These are phyloP conservation scores for Apiospora arundinis DNA, from an alignment of 2,329 filamentous ascomycete genomes.

Conservation along the genomic window DNA sequence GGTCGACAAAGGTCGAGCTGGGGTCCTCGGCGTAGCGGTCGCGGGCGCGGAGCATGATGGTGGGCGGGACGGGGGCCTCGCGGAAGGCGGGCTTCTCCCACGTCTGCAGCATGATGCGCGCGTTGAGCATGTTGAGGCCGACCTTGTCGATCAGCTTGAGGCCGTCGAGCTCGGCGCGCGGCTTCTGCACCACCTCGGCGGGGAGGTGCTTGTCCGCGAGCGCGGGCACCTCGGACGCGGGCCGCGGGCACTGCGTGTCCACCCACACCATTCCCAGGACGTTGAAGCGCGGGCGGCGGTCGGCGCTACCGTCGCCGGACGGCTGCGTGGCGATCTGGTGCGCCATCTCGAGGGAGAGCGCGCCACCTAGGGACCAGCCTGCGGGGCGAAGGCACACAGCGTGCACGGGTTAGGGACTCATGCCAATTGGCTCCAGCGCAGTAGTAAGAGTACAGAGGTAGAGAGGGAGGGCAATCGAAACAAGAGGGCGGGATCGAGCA, in stretches of 20 bases:
- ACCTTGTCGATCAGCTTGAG: slow-evolving; percentile 41
- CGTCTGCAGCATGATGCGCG: slow-evolving; percentile 37
- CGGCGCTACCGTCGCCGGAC: slow-evolving; percentile 19
- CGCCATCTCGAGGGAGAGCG: slow-evolving; percentile 58
- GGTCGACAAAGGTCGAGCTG: slow-evolving; percentile 47
- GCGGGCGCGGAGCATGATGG: slow-evolving; percentile 53
- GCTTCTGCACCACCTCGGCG: slow-evolving; percentile 37
- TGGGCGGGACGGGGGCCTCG: slow-evolving; percentile 41
- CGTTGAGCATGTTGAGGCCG: slow-evolving; percentile 41
- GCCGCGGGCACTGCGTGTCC: slow-evolving; percentile 53
- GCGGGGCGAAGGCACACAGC: neutral
- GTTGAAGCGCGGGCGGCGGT: slow-evolving; percentile 36
- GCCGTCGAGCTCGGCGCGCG: slow-evolving; percentile 35
- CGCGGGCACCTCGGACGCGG: slow-evolving; percentile 27
- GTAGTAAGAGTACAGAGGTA: neutral
- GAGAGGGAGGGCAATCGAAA: neutral
- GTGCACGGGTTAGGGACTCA: neutral
- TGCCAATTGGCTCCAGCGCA: neutral
- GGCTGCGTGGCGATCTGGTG: slow-evolving; percentile 47
- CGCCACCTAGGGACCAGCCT: slow-evolving; percentile 62
- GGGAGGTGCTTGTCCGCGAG: slow-evolving; percentile 27
- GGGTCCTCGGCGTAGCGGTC: slow-evolving; percentile 47
- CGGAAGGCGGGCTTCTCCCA: slow-evolving; percentile 37
- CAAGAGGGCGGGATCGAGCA: neutral
- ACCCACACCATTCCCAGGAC: slow-evolving; percentile 60